Percentiles rank a stretch among this genome's conserved stretches.
Conservation (phyloP, 1,139 yeast genomes). For the Protomyces gravidus region DNA sequence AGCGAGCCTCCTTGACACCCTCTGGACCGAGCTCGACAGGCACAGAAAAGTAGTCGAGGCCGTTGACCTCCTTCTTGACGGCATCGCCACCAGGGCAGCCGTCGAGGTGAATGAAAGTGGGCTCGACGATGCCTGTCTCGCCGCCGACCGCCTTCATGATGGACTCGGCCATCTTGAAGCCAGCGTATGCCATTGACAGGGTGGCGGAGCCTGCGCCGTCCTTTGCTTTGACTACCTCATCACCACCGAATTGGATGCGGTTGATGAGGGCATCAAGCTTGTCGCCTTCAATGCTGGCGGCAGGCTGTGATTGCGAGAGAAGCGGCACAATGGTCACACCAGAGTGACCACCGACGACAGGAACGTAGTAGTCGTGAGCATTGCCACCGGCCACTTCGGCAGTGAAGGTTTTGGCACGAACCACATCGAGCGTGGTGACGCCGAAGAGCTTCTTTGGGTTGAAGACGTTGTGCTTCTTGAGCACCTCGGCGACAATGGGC, state of each 20-base stretch:
- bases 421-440: slow-evolving; percentile 93
- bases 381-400: slow-evolving; percentile 65
- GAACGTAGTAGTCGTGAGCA: slow-evolving; percentile 42
- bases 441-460: slow-evolving; percentile 91
- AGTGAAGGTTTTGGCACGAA: slow-evolving; percentile 88
- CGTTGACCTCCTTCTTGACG: slow-evolving; percentile 61
- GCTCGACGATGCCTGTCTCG: slow-evolving; percentile 45
- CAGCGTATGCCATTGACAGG: slow-evolving; percentile 97
- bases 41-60: slow-evolving; percentile 89
- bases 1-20: slow-evolving; percentile 27
- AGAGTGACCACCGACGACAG: slow-evolving; percentile 95
- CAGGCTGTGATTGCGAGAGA: slow-evolving; percentile 62
- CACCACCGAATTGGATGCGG: slow-evolving; percentile 98
- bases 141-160: slow-evolving; percentile 29
- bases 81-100: slow-evolving; percentile 56
- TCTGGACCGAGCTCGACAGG: slow-evolving; percentile 70
- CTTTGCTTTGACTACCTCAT: slow-evolving; percentile 97
- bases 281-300: slow-evolving; percentile 49
- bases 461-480: slow-evolving; percentile 79
- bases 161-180: slow-evolving; percentile 44
- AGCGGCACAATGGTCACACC: slow-evolving; percentile 97
- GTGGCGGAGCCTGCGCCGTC: slow-evolving; percentile 99
- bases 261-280: slow-evolving; percentile 64
- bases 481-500: slow-evolving; percentile 94
- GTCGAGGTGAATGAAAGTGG: slow-evolving; percentile 50